Evolutionary conservation across 2,329 filamentous ascomycete genomes (phyloP).

Genomic region (Pestalotiopsis sp.): DNA sequence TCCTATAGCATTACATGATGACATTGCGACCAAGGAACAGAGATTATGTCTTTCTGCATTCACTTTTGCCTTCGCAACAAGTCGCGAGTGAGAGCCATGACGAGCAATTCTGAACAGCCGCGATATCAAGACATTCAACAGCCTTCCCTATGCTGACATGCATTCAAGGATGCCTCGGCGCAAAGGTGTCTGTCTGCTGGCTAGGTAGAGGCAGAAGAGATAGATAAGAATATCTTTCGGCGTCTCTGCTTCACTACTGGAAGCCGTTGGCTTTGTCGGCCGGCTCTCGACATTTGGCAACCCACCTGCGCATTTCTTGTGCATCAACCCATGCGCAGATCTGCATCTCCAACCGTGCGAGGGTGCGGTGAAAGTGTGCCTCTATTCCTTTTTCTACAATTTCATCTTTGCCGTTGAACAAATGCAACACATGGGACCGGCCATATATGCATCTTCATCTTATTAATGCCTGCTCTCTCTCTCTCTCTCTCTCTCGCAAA

Average conservation of each 20-base stretch:
- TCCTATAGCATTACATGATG: slow-evolving; percentile 27
- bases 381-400: background rate
- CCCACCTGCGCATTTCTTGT: background rate
- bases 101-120: too few species aligned
- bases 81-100: too few species aligned
- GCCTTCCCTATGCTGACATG: background rate
- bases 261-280: background rate
- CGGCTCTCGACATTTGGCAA: background rate
- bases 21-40: slow-evolving; percentile 12
- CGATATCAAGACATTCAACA: too few species aligned
- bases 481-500: too few species aligned
- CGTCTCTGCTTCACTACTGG: background rate
- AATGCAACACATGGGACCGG: too few species aligned
- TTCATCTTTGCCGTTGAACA: background rate
- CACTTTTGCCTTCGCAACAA: background rate
- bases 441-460: too few species aligned
- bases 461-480: too few species aligned
- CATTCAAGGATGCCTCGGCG: background rate
- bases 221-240: background rate
- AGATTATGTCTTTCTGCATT: background rate
- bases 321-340: slow-evolving; percentile 5
- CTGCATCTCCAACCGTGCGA: slow-evolving; percentile 6
- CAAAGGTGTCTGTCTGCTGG: background rate
- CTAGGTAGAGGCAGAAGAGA: background rate
- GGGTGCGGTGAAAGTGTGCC: slow-evolving; percentile 5